Percentiles rank a stretch among this genome's conserved stretches.
Conservation (phyloP, 1,284 basidiomycete genomes). For the Trichosporon sp. region DNA sequence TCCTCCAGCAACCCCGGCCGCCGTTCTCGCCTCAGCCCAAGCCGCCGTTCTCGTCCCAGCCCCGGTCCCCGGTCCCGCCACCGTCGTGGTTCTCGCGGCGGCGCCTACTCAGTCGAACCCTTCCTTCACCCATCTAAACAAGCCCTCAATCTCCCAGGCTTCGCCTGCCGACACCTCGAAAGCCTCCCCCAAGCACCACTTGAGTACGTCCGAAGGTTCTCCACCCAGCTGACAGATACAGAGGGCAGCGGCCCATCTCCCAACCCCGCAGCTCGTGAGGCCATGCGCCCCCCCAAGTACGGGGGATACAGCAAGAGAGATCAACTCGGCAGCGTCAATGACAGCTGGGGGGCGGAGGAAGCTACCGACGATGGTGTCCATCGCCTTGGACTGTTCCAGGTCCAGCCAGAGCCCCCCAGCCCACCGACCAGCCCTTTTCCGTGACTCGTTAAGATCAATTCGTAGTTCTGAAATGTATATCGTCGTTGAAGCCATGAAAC, state of each 20-base stretch:
- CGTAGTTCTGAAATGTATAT: conserved; percentile 1
- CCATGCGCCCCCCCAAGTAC: conserved; percentile 36
- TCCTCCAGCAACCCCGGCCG: not conserved
- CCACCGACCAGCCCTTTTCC: not conserved
- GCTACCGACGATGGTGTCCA: conserved; percentile 34
- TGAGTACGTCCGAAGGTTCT: not conserved
- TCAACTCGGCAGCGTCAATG: conserved; percentile 43
- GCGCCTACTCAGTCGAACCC: not conserved
- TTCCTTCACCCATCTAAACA: not conserved
- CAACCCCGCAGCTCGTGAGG: conserved; percentile 26
- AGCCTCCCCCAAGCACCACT: not conserved
- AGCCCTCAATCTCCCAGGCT: not conserved
- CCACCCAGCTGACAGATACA: not conserved
- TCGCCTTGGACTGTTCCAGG: conserved; percentile 41
- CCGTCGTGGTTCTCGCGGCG: too few species aligned
- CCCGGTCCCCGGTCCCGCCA: too few species aligned
- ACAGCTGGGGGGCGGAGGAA: conserved; percentile 40
- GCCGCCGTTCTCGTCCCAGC: too few species aligned
- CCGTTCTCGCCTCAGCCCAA: not conserved
- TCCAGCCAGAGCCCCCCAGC: conserved; percentile 26
- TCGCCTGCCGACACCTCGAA: not conserved
- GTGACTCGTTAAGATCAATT: too few species aligned
- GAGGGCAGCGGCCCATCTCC: not conserved
- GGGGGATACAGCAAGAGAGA: conserved; percentile 47
- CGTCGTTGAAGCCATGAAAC: too few species aligned